Conservation (phyloP, 805 yeast species). For the Brettanomyces bruxellensis region DNA sequence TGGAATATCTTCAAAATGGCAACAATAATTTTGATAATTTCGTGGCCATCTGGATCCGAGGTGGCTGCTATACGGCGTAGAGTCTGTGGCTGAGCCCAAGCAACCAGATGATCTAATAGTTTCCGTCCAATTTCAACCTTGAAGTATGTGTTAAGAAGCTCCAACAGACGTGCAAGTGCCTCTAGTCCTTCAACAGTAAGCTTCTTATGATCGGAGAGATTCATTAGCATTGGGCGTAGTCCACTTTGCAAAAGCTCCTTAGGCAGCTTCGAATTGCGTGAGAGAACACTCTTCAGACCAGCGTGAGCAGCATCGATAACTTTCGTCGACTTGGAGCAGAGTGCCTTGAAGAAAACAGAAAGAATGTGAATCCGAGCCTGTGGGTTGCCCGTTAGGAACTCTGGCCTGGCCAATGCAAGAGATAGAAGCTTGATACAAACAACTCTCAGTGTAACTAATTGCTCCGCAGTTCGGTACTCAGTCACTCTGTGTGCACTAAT, state of each 20-base stretch:
- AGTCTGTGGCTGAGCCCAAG: conserved; percentile 86
- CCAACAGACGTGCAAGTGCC: conserved; percentile 80
- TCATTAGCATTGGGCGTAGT: conserved; percentile 89
- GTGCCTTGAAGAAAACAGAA: conserved; percentile 90
- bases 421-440: conserved; percentile 82
- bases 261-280: conserved; percentile 83
- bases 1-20: conserved; percentile 90
- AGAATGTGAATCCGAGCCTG: conserved; percentile 77
- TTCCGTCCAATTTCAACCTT: conserved; percentile 95
- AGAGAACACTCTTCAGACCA: conserved; percentile 74
- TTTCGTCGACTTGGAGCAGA: conserved; percentile 74
- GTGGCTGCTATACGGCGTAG: conserved; percentile 70
- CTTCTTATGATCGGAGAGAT: conserved; percentile 86
- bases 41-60: conserved; percentile 65
- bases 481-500: conserved; percentile 79
- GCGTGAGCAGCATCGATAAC: conserved; percentile 90
- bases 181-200: conserved; percentile 84
- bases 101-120: conserved; percentile 83
- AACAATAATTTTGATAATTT: conserved; percentile 76
- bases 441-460: conserved; percentile 76
- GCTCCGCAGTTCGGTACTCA: conserved; percentile 84
- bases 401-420: conserved; percentile 76
- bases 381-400: conserved; percentile 53
- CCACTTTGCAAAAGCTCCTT: conserved; percentile 94
- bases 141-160: conserved; percentile 82